These are phyloP conservation scores for Aristolochia fimbriata DNA, from an alignment of 164 flowering plant species.

Conservation along the genomic window DNA sequence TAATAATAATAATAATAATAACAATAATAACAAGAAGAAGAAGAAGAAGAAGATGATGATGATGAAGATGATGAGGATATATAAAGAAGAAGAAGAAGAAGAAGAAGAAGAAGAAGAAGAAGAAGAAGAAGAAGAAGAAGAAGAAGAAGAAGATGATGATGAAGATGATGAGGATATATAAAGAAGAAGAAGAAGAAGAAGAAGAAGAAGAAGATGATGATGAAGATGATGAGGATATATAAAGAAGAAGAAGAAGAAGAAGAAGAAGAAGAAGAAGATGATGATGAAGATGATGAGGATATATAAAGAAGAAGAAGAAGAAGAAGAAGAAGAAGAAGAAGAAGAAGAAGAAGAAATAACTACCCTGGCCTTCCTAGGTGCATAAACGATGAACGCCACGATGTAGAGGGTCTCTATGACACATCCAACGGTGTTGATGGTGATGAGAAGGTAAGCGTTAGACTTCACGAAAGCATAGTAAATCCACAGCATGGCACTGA, in stretches of 20 bases:
- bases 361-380: constrained; percentile 37
- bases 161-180: too few relatives aligned
- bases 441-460: constrained; percentile 33
- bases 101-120: not conserved
- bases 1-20: too few relatives aligned
- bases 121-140: not conserved
- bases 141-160: not conserved
- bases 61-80: too few relatives aligned
- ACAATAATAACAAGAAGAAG: too few relatives aligned
- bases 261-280: too few relatives aligned
- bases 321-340: not conserved
- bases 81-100: not conserved
- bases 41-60: too few relatives aligned
- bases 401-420: constrained; percentile 34
- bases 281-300: too few relatives aligned
- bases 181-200: not conserved
- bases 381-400: constrained; percentile 25
- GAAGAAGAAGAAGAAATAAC: not conserved
- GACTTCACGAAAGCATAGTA: constrained; percentile 43
- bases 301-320: not conserved
- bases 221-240: not conserved
- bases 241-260: too few relatives aligned
- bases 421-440: constrained; percentile 38
- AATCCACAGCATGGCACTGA: constrained; percentile 54
- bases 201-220: not conserved